Evolutionary conservation across 208 protist species (phyloP).

Genomic region (Leishmania amazonensis): DNA sequence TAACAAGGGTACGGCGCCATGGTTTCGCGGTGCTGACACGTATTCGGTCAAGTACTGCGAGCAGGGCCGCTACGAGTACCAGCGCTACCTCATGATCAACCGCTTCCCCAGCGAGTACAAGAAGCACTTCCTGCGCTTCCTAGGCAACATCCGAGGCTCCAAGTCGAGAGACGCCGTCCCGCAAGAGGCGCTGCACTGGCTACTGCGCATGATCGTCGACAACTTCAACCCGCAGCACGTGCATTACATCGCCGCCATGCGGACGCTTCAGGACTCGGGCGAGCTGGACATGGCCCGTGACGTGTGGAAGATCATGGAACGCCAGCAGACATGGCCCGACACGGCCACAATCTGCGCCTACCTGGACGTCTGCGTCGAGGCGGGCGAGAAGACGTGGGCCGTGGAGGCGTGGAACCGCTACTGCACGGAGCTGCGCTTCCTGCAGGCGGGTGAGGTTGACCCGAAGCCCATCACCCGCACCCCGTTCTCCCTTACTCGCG

Average conservation of each 20-base stretch:
- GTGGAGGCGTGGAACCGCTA: conserved; percentile 93
- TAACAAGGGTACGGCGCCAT: conserved; percentile 90
- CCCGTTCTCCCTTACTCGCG: conserved; percentile 84
- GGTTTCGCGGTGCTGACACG: conserved; percentile 92
- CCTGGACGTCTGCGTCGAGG: conserved; percentile 78
- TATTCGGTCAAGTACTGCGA: conserved; percentile 93
- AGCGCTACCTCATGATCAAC: conserved; percentile 93
- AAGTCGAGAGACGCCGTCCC: conserved; percentile 46
- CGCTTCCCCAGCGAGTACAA: conserved; percentile 92
- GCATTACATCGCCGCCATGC: conserved; percentile 91
- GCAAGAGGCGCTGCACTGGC: conserved; percentile 92
- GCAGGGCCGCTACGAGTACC: conserved; percentile 92
- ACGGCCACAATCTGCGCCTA: conserved; percentile 89
- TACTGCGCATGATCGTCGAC: conserved; percentile 93
- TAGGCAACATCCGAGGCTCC: conserved; percentile 68
- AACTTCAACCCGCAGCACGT: conserved; percentile 94
- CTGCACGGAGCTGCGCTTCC: conserved; percentile 85
- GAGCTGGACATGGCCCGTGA: conserved; percentile 91
- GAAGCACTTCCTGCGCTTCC: conserved; percentile 86
- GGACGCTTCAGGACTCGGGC: conserved; percentile 63
- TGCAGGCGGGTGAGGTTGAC: conserved; percentile 79
- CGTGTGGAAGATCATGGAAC: conserved; percentile 94
- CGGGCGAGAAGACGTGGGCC: conserved; percentile 81
- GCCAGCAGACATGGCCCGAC: conserved; percentile 91
- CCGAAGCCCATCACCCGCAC: conserved; percentile 90